Evolutionary conservation across 306 rosid genomes (phyloP).

Genomic region (Cucurbita maxima): DNA sequence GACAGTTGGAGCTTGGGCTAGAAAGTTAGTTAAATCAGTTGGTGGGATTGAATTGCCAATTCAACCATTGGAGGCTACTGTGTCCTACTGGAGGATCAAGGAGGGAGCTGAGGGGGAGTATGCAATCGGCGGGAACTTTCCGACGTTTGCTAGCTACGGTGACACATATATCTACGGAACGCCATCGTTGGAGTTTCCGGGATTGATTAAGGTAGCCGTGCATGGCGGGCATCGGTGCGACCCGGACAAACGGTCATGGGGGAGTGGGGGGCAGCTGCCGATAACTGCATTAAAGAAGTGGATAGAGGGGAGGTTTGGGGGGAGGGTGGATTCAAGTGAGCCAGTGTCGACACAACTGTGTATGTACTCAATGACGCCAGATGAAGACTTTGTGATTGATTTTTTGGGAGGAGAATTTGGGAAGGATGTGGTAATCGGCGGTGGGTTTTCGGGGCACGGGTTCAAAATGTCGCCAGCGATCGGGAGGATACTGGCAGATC

Average conservation of each 20-base stretch:
- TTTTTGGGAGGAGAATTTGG: conserved; percentile 65
- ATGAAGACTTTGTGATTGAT: conserved; percentile 69
- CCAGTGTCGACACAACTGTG: conserved; percentile 52
- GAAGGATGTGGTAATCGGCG: conserved; percentile 62
- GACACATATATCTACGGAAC: conserved; percentile 40
- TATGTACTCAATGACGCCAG: conserved; percentile 76
- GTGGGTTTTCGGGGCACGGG: conserved; percentile 90
- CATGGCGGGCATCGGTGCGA: conserved; percentile 57
- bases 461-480: conserved; percentile 79
- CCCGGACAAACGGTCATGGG: conserved; percentile 72
- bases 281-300: conserved; percentile 34
- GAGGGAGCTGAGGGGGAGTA: conserved; percentile 37
- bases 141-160: conserved; percentile 45
- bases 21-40: conserved; percentile 42
- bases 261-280: conserved; percentile 10
- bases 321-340: conserved; percentile 37
- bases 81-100: conserved; percentile 62
- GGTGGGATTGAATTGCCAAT: conserved; percentile 48
- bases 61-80: conserved; percentile 39
- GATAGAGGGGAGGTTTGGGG: conserved; percentile 33
- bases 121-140: conserved; percentile 34
- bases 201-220: conserved; percentile 52
- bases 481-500: conserved; percentile 49
- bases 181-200: conserved; percentile 72
- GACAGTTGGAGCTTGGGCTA: conserved; percentile 72